A percentile compares a stretch with the other conserved stretches of the same genome.
phyloP scores from a whole-genome alignment of 371 early-diverging fungal species.

The Cokeromyces recurvatus region DNA sequence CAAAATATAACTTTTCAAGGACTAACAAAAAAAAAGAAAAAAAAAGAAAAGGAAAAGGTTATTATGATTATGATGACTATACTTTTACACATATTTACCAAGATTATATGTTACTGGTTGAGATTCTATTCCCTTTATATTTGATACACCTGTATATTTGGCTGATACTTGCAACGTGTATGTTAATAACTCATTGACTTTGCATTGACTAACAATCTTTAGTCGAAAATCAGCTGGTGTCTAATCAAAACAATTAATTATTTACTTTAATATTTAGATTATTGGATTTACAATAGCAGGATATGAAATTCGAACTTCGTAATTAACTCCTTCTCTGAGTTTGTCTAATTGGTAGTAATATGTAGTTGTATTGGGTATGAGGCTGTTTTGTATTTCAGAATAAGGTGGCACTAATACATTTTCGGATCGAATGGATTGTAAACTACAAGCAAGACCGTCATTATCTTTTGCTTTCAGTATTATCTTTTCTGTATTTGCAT shows the following conservation, averaged over 20 bases:
- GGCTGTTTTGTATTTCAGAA: slow-evolving; percentile 10
- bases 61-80: not conserved
- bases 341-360: slow-evolving; percentile 18
- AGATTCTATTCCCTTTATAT: slow-evolving; percentile 9
- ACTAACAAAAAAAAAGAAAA: slow-evolving; percentile 9
- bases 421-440: not conserved
- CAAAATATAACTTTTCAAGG: slow-evolving; percentile 21
- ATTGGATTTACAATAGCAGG: slow-evolving; percentile 33
- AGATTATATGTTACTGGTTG: slow-evolving; percentile 25
- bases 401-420: slow-evolving; percentile 17
- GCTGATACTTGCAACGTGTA: slow-evolving; percentile 15
- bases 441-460: not conserved
- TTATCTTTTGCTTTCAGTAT: slow-evolving; percentile 17
- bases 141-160: slow-evolving; percentile 34
- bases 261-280: not conserved
- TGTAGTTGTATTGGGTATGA: not conserved
- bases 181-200: not conserved
- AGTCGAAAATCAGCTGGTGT: slow-evolving; percentile 36
- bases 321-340: slow-evolving; percentile 13
- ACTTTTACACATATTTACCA: slow-evolving; percentile 15
- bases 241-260: slow-evolving; percentile 7
- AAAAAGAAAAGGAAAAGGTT: no score
- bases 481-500: slow-evolving; percentile 42
- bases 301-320: slow-evolving; percentile 39
- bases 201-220: slow-evolving; percentile 8